Percentiles rank a stretch among this genome's conserved stretches.
These are phyloP conservation scores for Macrolepiota albuminosa DNA, from an alignment of 768 basidiomycete species.

Conservation along the genomic window DNA sequence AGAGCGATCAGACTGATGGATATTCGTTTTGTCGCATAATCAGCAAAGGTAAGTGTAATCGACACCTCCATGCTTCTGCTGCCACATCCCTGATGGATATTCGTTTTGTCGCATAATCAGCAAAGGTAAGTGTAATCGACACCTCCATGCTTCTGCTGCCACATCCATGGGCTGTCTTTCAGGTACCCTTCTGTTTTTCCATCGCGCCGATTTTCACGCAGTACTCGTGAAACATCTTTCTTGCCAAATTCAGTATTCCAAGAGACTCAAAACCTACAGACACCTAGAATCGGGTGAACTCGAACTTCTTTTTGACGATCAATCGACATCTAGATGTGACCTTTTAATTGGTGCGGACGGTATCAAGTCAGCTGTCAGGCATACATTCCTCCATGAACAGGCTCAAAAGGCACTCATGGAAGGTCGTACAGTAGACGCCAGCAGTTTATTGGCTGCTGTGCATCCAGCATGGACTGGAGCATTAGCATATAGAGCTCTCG, in stretches of 20 bases:
- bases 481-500: conserved; percentile 27
- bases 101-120: conserved; percentile 22
- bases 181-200: conserved; percentile 30
- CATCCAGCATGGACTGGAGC: conserved; percentile 39
- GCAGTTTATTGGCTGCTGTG: conserved; percentile 11
- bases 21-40: conserved; percentile 21
- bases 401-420: conserved; percentile 6
- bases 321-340: conserved; percentile 41
- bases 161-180: not conserved
- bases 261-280: conserved; percentile 37
- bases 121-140: conserved; percentile 17
- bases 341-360: conserved; percentile 39
- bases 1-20: conserved; percentile 27
- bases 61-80: not conserved
- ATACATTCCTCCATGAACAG: conserved; percentile 17
- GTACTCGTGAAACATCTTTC: conserved; percentile 37
- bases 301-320: conserved; percentile 39
- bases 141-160: not conserved
- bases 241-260: conserved; percentile 32
- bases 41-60: conserved; percentile 19
- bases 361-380: conserved; percentile 30
- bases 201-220: conserved; percentile 46
- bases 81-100: conserved; percentile 14
- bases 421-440: conserved; percentile 6
- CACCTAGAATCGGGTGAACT: conserved; percentile 18